Evolutionary conservation across 1,284 basidiomycete species (phyloP), one percentile per base, ranked within the genome.

Genomic region (Meripilus lineatus): DNA sequence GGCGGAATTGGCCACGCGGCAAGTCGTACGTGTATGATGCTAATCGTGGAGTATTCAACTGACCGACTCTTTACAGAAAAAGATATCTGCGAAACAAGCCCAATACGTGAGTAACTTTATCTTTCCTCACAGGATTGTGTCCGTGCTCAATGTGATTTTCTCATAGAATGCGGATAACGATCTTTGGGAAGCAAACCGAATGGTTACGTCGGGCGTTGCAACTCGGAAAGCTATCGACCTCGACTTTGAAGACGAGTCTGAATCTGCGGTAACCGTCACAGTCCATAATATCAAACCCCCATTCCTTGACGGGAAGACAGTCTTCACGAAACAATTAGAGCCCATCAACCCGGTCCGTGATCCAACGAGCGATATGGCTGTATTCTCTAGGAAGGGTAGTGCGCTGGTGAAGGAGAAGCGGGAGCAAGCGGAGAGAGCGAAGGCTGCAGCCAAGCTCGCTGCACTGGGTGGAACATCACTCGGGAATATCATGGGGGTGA

Each of bases 241-340:
- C 65, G 80, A 93, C 74, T 82, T 93, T 49, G 92, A 96, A 57
- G 93, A 95, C 58, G 92, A 95, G 54, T 85, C 88, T 0, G 96
- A 98, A 63, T 92, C 89, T 1, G 88, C 93, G 1, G 94, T 99
- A 0, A 96, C 99, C 61, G 89, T 99, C 33, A 87, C 99, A 65
- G 89, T 97, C 1, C 96, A 99, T 57, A 89, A 98, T 62, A 79
- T 99, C 42, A 96, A 96, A 55, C 96, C 96, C 0, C 96, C 96
- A 0, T 99, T 99, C 73, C 74, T 99, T 45, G 95, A 99, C 56
- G 96, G 96, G 0, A 87, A 90, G 18, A 94, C 91, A 0, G 89
- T 97, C 0, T 99, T 89, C 63, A 99, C 96, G 2, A 94, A 89
- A 62, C 96, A 99, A 61, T 75, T 99, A 14, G 95, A 97, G 40